phyloP scores from a whole-genome alignment of 345 rosid species.

The Anastatica hierochuntica region DNA sequence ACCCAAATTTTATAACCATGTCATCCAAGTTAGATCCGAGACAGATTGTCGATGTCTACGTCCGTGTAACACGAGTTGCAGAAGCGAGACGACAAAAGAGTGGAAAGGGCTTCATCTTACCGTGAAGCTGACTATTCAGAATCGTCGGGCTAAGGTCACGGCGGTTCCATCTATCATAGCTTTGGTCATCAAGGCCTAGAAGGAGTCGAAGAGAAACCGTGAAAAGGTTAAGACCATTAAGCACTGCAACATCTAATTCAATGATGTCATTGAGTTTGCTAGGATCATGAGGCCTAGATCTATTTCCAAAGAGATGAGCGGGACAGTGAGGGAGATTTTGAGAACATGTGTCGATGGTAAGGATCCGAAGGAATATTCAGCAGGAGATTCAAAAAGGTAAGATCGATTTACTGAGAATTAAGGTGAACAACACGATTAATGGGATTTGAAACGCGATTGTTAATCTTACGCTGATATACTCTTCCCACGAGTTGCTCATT shows the following conservation, averaged over 20 bases:
- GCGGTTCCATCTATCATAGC: slow-evolving; percentile 52
- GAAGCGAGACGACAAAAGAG: slow-evolving; percentile 49
- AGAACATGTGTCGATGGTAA: slow-evolving; percentile 59
- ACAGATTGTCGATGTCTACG: slow-evolving; percentile 45
- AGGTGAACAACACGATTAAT: too few species aligned
- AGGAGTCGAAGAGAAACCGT: slow-evolving; percentile 32
- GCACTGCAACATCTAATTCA: slow-evolving; percentile 29
- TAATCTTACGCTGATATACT: too few species aligned
- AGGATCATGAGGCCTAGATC: slow-evolving; percentile 32
- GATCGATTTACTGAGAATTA: slow-evolving; percentile 27
- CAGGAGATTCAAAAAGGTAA: slow-evolving; percentile 36
- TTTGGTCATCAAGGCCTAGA: slow-evolving; percentile 44
- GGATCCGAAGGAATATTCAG: slow-evolving; percentile 37
- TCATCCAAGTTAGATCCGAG: slow-evolving; percentile 50
- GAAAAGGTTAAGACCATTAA: slow-evolving; percentile 31
- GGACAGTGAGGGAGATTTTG: slow-evolving; percentile 34
- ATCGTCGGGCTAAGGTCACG: slow-evolving; percentile 46
- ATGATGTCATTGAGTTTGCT: slow-evolving; percentile 29
- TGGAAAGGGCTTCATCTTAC: slow-evolving; percentile 56
- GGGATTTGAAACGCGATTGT: too few species aligned
- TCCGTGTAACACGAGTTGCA: slow-evolving; percentile 54
- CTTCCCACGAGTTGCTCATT: too few species aligned
- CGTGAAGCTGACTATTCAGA: slow-evolving; percentile 51
- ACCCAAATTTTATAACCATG: slow-evolving; percentile 15
- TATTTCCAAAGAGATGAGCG: slow-evolving; percentile 31